Conservation (phyloP, 228 moss, liverwort and hornwort genomes). For the Sphagnum magellanicum region DNA sequence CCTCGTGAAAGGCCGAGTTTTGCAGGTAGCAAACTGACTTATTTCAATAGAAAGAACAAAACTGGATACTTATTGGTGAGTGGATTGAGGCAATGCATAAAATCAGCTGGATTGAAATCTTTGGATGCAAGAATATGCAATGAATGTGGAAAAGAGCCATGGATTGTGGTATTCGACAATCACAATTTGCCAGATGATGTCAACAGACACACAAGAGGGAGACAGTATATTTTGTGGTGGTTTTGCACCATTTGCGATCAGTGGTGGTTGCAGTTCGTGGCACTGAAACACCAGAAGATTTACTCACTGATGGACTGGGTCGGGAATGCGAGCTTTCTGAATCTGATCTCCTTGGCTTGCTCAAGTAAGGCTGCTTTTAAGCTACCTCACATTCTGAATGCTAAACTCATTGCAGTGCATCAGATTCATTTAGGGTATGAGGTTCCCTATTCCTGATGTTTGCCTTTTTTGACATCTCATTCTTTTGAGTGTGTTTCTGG, state of each 20-base stretch:
- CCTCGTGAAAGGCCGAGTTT: conserved; percentile 65
- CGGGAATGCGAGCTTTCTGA: conserved; percentile 55
- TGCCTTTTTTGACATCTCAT: too few species aligned
- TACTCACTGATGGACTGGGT: conserved; percentile 78
- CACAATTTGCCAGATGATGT: too few species aligned
- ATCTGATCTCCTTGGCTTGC: conserved; percentile 68
- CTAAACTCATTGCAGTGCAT: neutral
- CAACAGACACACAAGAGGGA: conserved; percentile 60
- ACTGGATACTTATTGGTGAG: neutral
- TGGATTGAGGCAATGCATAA: neutral
- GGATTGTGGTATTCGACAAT: too few species aligned
- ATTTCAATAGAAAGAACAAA: too few species aligned
- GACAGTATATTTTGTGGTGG: conserved; percentile 78
- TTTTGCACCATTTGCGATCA: conserved; percentile 36
- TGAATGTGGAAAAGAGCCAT: too few species aligned
- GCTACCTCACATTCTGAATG: neutral
- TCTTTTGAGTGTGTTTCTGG: neutral
- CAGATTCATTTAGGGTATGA: neutral
- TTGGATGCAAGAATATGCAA: neutral
- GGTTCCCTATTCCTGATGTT: too few species aligned
- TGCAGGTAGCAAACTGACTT: conserved; percentile 35
- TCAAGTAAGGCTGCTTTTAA: conserved; percentile 35
- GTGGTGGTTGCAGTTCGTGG: conserved; percentile 78
- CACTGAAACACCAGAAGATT: conserved; percentile 86
- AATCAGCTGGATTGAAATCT: neutral